Conservation (phyloP, 2,329 filamentous ascomycete genomes). For the Ophiocordyceps australis region DNA sequence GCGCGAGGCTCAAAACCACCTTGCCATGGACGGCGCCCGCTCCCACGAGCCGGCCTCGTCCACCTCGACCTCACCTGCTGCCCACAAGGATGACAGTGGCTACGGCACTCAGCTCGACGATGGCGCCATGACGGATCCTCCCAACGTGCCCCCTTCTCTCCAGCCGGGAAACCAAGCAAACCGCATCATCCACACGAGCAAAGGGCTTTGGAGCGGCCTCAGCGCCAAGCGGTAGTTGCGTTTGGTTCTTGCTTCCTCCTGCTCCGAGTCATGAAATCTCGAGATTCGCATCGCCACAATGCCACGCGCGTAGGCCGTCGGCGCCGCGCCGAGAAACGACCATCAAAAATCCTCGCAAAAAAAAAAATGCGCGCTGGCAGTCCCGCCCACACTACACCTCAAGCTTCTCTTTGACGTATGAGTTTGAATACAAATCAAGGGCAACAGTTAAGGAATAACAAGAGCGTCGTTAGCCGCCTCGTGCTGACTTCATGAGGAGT, state of each 20-base stretch:
- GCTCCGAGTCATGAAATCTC: too few species aligned
- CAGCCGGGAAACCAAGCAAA: conserved; percentile 36
- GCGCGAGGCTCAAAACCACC: conserved; percentile 36
- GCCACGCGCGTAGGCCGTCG: too few species aligned
- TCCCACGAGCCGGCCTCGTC: conserved; percentile 29
- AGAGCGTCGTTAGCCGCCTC: too few species aligned
- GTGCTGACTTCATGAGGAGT: too few species aligned
- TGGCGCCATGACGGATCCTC: conserved; percentile 16
- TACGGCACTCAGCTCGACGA: conserved; percentile 23
- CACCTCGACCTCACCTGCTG: conserved; percentile 6
- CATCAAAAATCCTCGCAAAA: too few species aligned
- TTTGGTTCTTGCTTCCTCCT: conserved; percentile 2
- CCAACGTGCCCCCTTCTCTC: conserved; percentile 28
- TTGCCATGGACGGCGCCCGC: conserved; percentile 42
- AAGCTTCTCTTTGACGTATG: too few species aligned
- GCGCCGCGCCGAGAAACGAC: too few species aligned
- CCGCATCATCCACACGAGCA: conserved; percentile 43
- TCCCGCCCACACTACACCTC: too few species aligned
- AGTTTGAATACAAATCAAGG: too few species aligned
- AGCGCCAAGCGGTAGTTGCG: conserved; percentile 8
- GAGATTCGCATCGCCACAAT: too few species aligned
- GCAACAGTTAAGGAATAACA: too few species aligned
- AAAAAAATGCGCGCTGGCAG: too few species aligned
- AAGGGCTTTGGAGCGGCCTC: conserved; percentile 37
- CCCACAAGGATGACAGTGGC: conserved; percentile 26